phyloP scores from a whole-genome alignment of 2,329 filamentous ascomycete genomes.

The Cordyceps cateniannulata region DNA sequence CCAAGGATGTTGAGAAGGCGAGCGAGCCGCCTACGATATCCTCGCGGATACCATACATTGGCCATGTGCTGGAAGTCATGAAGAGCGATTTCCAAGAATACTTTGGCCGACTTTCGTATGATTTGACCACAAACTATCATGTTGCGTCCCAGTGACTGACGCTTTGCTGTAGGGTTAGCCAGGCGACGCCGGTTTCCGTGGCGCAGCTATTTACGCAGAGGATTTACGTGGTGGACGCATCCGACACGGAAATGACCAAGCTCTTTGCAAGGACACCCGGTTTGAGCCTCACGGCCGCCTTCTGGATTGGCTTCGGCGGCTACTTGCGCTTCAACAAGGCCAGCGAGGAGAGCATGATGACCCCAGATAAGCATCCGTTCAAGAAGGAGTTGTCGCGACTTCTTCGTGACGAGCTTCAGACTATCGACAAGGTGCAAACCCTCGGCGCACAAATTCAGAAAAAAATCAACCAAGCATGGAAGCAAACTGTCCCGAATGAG shows the following conservation, averaged over 20 bases:
- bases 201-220: constrained; percentile 1
- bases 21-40: constrained; percentile 6
- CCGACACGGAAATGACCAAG: constrained; percentile 10
- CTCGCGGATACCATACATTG: constrained; percentile 1
- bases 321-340: constrained; percentile 9
- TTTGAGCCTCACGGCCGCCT: constrained; percentile 5
- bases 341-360: constrained; percentile 10
- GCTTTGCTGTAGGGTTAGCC: not conserved
- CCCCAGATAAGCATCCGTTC: constrained; percentile 8
- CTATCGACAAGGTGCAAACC: not conserved
- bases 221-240: constrained; percentile 4
- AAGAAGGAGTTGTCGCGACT: constrained; percentile 10
- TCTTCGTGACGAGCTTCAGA: constrained; percentile 6
- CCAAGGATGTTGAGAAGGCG: not conserved
- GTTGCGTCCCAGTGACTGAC: not conserved
- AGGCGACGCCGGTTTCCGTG: not conserved
- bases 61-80: constrained; percentile 3
- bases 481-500: not conserved
- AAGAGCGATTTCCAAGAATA: constrained; percentile 9
- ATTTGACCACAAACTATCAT: too few relatives aligned
- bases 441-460: not conserved
- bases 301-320: constrained; percentile 9
- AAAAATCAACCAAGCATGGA: constrained; percentile 3
- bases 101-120: constrained; percentile 9
- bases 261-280: constrained; percentile 7